Conservation (phyloP, 345 rosid species). For the Gossypium raimondii region DNA sequence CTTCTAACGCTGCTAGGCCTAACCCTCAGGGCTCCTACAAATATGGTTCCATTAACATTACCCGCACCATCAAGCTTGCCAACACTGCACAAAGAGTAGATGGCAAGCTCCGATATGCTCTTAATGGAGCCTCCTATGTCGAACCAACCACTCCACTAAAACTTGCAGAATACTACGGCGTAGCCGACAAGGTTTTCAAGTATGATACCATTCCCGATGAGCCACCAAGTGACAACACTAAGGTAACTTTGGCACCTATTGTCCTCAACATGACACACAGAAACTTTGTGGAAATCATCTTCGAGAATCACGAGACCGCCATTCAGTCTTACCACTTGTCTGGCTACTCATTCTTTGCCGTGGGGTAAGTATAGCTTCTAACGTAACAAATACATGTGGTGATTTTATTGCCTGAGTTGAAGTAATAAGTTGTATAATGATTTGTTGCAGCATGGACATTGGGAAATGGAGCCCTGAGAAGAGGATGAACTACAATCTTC, state of each 20-base stretch:
- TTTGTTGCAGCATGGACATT: conserved; percentile 48
- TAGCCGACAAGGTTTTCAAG: conserved; percentile 36
- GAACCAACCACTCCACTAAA: conserved; percentile 54
- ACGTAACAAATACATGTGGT: background rate
- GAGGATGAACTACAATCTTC: conserved; percentile 70
- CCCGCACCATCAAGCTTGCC: conserved; percentile 62
- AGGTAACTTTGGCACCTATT: conserved; percentile 35
- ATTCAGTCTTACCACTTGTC: conserved; percentile 62
- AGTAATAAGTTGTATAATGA: background rate
- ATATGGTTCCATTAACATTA: conserved; percentile 61
- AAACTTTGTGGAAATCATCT: conserved; percentile 61
- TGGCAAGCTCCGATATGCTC: conserved; percentile 55
- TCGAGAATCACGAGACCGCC: conserved; percentile 72
- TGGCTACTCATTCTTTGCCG: conserved; percentile 77
- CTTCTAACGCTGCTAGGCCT: conserved; percentile 36
- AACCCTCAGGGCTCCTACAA: conserved; percentile 56
- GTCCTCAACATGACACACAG: conserved; percentile 66
- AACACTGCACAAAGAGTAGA: conserved; percentile 33
- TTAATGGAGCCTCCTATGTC: conserved; percentile 60
- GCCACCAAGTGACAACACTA: conserved; percentile 29
- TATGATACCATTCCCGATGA: conserved; percentile 20
- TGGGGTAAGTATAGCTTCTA: conserved; percentile 44
- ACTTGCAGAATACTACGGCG: conserved; percentile 56
- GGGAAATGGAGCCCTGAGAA: conserved; percentile 81
- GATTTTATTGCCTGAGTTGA: background rate